These are phyloP conservation scores for Trichoderma koningiopsis DNA, from an alignment of 2,329 filamentous ascomycete genomes.

Conservation along the genomic window DNA sequence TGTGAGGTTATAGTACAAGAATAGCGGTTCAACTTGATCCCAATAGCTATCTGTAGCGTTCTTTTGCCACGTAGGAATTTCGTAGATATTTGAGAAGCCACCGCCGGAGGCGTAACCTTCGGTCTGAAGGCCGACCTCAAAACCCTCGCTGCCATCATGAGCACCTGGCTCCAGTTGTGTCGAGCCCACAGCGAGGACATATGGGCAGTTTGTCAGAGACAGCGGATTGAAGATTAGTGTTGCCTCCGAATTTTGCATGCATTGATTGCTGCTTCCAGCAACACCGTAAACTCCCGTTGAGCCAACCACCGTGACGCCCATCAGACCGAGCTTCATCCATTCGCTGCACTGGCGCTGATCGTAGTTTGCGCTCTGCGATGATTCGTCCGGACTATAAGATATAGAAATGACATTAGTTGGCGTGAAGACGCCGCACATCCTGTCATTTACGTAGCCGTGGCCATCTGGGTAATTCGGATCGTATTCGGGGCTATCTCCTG, in stretches of 20 bases:
- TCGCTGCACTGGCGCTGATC: conserved; percentile 55
- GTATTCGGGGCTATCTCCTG: conserved; percentile 35
- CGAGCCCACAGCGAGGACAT: conserved; percentile 52
- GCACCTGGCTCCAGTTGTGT: conserved; percentile 45
- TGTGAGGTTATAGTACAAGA: neutral
- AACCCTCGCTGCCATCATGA: neutral
- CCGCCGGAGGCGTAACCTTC: neutral
- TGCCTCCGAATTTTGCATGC: conserved; percentile 38
- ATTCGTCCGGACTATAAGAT: conserved; percentile 56
- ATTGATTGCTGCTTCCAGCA: conserved; percentile 43
- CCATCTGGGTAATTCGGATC: conserved; percentile 30
- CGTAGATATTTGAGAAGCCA: conserved; percentile 52
- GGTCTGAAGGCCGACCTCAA: neutral
- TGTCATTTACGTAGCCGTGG: conserved; percentile 42
- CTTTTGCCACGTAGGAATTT: conserved; percentile 50
- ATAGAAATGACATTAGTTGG: conserved; percentile 56
- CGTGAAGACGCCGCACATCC: conserved; percentile 46
- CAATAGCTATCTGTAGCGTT: conserved; percentile 43
- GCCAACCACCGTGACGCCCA: conserved; percentile 52
- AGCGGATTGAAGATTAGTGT: conserved; percentile 40
- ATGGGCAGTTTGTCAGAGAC: conserved; percentile 51
- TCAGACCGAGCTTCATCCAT: conserved; percentile 58
- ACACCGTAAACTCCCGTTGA: conserved; percentile 46
- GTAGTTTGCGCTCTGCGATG: conserved; percentile 50
- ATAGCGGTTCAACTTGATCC: neutral